Conservation (phyloP, 257 asterid genomes). For the Ehretia macrophylla region DNA sequence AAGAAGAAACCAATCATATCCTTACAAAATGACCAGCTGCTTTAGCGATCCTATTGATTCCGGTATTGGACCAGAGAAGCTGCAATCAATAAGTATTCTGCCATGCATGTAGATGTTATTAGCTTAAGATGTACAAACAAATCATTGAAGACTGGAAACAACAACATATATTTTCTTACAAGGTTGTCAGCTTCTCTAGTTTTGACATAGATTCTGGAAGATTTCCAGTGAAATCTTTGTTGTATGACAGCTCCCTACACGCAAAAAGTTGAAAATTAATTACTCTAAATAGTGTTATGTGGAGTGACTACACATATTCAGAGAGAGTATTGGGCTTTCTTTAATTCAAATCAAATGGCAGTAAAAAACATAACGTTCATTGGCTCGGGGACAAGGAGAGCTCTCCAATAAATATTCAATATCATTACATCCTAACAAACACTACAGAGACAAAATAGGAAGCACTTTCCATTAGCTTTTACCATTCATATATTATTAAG, state of each 20-base stretch:
- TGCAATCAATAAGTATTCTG: constrained; percentile 76
- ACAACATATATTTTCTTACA: constrained; percentile 48
- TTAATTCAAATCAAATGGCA: too few species aligned
- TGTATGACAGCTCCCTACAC: constrained; percentile 83
- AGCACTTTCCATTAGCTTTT: too few species aligned
- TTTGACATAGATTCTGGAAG: constrained; percentile 63
- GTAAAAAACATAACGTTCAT: too few species aligned
- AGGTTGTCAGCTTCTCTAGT: constrained; percentile 48
- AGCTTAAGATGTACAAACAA: neutral
- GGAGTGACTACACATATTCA: too few species aligned
- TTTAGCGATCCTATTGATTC: constrained; percentile 29
- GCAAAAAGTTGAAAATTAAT: too few species aligned
- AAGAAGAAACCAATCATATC: neutral
- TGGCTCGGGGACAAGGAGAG: too few species aligned
- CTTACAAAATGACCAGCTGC: constrained; percentile 64
- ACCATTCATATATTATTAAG: too few species aligned
- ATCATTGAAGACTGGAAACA: neutral
- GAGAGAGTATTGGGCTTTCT: too few species aligned
- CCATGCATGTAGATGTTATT: constrained; percentile 15
- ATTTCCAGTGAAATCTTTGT: constrained; percentile 56
- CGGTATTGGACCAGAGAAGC: constrained; percentile 41
- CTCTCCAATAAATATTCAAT: too few species aligned
- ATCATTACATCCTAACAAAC: too few species aligned
- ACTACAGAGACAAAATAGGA: too few species aligned
- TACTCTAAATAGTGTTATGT: too few species aligned